A percentile compares a stretch with the other conserved stretches of the same genome.
Conservation (phyloP, 371 early-diverging fungal species). For the Coemansia sp. region DNA sequence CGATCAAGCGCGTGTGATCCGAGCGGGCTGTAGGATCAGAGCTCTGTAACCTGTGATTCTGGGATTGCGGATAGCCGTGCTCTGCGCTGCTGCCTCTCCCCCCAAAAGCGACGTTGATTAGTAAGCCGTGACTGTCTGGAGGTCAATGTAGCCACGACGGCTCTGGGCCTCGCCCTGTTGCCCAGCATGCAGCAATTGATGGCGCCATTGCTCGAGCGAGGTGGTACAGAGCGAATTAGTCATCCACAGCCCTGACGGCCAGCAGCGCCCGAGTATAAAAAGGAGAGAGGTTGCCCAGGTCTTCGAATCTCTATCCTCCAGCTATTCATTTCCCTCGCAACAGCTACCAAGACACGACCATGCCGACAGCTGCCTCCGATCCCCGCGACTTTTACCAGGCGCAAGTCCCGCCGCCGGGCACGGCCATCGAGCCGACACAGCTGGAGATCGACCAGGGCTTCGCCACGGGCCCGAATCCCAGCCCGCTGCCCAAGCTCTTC, state of each 20-base stretch:
- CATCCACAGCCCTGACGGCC: not conserved
- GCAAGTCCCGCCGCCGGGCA: constrained; percentile 33
- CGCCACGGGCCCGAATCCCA: constrained; percentile 12
- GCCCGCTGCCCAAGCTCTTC: constrained; percentile 56
- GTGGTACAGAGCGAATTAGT: not conserved
- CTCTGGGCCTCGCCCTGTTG: no score
- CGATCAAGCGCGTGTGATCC: no score
- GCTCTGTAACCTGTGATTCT: no score
- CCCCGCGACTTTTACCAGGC: constrained; percentile 35
- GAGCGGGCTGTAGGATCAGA: no score
- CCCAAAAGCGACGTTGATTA: no score
- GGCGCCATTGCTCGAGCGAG: not conserved
- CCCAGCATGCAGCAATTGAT: no score
- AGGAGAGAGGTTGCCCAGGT: not conserved
- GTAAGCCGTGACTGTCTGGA: no score
- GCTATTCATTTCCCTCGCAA: not conserved
- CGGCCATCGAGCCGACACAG: constrained; percentile 25
- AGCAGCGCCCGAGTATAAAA: not conserved
- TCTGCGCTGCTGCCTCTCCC: no score
- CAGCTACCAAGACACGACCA: not conserved
- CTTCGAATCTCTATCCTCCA: not conserved
- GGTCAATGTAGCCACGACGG: no score
- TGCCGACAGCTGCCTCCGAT: constrained; percentile 19
- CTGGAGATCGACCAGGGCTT: constrained; percentile 19
- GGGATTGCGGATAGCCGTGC: no score